Base-by-base conservation (phyloP, 1,284 basidiomycete genomes). In the Rhodofomes roseus region DNA sequence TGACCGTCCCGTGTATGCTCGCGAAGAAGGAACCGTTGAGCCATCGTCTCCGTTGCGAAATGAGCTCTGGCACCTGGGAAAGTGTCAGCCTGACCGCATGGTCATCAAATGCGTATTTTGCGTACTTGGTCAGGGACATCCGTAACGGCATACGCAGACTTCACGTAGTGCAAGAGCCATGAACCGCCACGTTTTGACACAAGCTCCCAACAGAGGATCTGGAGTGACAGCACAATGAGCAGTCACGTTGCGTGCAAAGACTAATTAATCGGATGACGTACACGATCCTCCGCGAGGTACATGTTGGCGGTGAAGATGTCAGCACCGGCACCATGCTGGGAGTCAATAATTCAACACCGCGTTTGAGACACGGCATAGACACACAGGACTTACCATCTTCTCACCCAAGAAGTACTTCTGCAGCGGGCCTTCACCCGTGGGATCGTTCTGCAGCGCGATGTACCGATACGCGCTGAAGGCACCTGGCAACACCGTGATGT, bases 11-110 rank as follows among this genome's bases (percentile, higher is more conserved):
- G 76, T 98, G 93, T 41, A 96, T 86, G 0, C 93, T 93, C 2
- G 96, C 96, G 71, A 96, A 96, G 83, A 98, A 98, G 6, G 93
- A 96, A 5, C 96, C 96, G 71, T 98, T 99, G 41, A 98, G 82
- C 96, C 96, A 97, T 56, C 95, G 87, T 57, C 95, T 84, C 58
- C 95, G 88, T 71, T 97, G 95, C 0, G 92, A 93, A 66, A 97
- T 95, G 58, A 97, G 76, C 71, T 96, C 95, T 0, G 94, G 90
- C 4, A 95, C 86, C 81, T 87, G 58, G 36, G 27, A 46, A n/a
- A 37, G 34, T n/a, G n/a, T n/a, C n/a, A n/a, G n/a, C n/a, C n/a
- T n/a, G n/a, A n/a, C n/a, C n/a, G 55, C 37, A 20, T 22, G n/a
- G 41, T 41, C 41, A 52, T 11, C 37, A 57, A n/a, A 29, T 51